A percentile compares a stretch with the other conserved stretches of the same genome.
These are phyloP conservation scores for Hygrocybe coccinea DNA, from an alignment of 768 basidiomycete species.

Conservation along the genomic window DNA sequence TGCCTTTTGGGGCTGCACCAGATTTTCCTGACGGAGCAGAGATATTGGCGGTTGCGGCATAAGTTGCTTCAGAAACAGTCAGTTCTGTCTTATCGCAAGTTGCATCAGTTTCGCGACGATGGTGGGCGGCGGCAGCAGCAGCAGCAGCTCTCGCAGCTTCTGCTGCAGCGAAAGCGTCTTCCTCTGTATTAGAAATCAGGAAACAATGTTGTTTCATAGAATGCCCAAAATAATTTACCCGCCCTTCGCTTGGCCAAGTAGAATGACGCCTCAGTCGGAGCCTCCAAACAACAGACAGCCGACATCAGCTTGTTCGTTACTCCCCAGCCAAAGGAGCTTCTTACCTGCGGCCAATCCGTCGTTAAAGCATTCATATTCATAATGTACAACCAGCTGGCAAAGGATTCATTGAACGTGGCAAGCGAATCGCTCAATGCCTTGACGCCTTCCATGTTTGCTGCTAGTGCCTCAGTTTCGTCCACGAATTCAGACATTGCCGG, in stretches of 20 bases:
- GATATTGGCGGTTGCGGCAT: conserved; percentile 35
- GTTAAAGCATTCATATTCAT: conserved; percentile 95
- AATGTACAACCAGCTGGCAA: conserved; percentile 85
- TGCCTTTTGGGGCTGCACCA: conserved; percentile 44
- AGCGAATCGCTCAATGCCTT: conserved; percentile 69
- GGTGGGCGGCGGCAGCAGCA: conserved; percentile 26
- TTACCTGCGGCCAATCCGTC: conserved; percentile 86
- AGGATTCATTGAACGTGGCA: conserved; percentile 85
- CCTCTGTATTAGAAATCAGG: conserved; percentile 37
- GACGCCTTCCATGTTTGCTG: conserved; percentile 69
- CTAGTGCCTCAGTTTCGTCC: conserved; percentile 81
- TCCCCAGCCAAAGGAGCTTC: conserved; percentile 16
- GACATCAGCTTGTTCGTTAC: not conserved
- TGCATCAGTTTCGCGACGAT: conserved; percentile 21
- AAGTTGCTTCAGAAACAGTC: conserved; percentile 40
- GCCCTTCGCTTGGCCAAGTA: conserved; percentile 54
- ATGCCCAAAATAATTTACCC: conserved; percentile 35
- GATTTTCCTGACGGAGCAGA: conserved; percentile 34
- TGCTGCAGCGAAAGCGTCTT: conserved; percentile 53
- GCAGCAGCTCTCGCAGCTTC: conserved; percentile 36
- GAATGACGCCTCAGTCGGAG: conserved; percentile 58
- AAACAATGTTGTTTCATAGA: not conserved
- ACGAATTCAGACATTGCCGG: conserved; percentile 80
- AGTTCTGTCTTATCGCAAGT: conserved; percentile 38
- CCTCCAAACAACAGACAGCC: conserved; percentile 33